Base-by-base conservation (phyloP, 139 green algal genomes). In the Haematococcus lacustris region DNA sequence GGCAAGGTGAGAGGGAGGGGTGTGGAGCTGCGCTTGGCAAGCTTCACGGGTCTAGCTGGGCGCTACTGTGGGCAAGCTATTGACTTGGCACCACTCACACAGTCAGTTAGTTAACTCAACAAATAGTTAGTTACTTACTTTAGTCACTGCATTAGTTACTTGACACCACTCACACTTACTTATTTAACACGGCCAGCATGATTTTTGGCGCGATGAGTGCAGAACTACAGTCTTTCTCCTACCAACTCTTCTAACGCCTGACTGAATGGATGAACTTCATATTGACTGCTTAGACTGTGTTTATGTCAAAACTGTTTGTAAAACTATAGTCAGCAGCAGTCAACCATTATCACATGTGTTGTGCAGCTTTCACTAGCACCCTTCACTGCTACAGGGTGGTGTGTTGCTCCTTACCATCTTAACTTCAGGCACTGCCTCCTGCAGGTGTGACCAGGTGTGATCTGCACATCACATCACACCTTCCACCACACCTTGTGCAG, bases 401-500 rank as follows among this genome's bases (percentile, higher is more conserved):
- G 32, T 26, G 9, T n/a, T 68, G 61, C 9, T 26, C 5, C 3
- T 68, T 41, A 17, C 6, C 33, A 43, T 68, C 9, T 30, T 33
- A 43, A 68, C 6, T 4, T 26, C 34, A 68, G 32, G 7, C 34
- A 68, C 34, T 68, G 61, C 64, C 32, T 51, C 5, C 38, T 51
- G 64, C 64, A 70, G 23, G 5, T 57, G 37, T 51, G 3, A 13
- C 21, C 5, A 30, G 41, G 3, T n/a, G 28, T 71, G 28, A 60
- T 71, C 7, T 70, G 41, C 30, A 6, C 51, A 68, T 41, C 57
- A 79, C 1, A 66, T 40, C 9, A 59, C 37, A n/a, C 80, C 80
- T 66, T 80, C 78, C 51, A 37, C 71, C 53, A 79, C 57, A 51
- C 3, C n/a, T n/a, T 74, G 61, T 34, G 6, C 66, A 74, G 71